A percentile compares a stretch with the other conserved stretches of the same genome.
Conservation (phyloP, 257 asterid genomes). For the Ehretia macrophylla region DNA sequence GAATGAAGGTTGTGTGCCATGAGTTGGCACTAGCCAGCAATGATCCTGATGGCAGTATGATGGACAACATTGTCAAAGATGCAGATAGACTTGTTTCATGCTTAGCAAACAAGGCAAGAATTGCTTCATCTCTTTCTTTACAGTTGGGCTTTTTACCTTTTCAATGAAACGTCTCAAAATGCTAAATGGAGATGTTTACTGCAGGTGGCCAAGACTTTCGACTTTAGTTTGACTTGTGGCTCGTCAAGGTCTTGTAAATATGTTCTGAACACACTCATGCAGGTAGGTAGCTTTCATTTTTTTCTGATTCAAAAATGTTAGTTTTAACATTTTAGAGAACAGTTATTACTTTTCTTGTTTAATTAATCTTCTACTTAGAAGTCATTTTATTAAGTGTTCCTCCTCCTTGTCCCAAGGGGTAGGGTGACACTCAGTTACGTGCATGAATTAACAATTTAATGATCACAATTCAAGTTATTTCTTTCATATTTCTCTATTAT, state of each 20-base stretch:
- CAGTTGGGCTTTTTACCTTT: slow-evolving; percentile 5
- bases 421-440: too few species aligned
- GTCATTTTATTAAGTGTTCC: too few species aligned
- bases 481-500: too few species aligned
- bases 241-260: slow-evolving; percentile 99
- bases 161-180: slow-evolving; percentile 15
- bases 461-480: too few species aligned
- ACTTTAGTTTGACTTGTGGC: slow-evolving; percentile 87
- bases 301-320: background rate
- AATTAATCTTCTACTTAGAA: too few species aligned
- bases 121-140: slow-evolving; percentile 1
- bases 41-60: slow-evolving; percentile 80
- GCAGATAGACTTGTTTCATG: slow-evolving; percentile 97
- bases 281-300: slow-evolving; percentile 35
- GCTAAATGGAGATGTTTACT: slow-evolving; percentile 12
- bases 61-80: slow-evolving; percentile 82
- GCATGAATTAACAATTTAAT: too few species aligned
- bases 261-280: slow-evolving; percentile 97
- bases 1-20: slow-evolving; percentile 98
- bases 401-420: too few species aligned
- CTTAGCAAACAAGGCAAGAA: slow-evolving; percentile 83
- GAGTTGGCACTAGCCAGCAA: slow-evolving; percentile 80
- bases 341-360: too few species aligned
- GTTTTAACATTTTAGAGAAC: too few species aligned
- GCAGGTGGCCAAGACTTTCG: slow-evolving; percentile 95